Evolutionary conservation across 768 basidiomycete species (phyloP).

Genomic region (Suillus subalutaceus): DNA sequence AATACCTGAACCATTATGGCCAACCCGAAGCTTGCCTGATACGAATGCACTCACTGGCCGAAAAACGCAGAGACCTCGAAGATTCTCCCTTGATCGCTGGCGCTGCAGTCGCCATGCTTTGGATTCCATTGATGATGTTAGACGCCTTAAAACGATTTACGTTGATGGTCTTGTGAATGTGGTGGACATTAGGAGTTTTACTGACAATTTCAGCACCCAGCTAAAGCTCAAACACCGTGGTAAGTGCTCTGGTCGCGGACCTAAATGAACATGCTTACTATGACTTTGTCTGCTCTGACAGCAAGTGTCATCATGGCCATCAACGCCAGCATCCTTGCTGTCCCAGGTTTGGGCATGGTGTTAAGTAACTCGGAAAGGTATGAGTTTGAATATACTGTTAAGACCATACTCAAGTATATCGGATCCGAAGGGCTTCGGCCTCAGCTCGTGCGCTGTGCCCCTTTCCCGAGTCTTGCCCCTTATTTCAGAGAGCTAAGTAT

Average conservation of each 20-base stretch:
- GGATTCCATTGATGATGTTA: background rate
- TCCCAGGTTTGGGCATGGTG: background rate
- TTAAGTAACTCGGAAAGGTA: no score
- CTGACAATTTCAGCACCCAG: background rate
- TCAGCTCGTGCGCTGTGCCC: no score
- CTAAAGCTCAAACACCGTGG: background rate
- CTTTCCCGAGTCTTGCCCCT: no score
- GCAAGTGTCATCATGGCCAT: constrained; percentile 6
- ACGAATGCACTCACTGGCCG: background rate
- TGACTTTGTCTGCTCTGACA: background rate
- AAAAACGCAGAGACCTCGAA: no score
- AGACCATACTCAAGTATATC: no score
- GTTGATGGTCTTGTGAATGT: background rate
- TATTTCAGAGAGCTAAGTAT: no score
- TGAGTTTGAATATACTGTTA: no score
- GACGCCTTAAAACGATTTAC: background rate
- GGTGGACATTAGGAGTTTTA: background rate
- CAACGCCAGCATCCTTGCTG: background rate
- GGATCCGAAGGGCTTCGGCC: no score
- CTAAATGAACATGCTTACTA: background rate
- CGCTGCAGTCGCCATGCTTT: background rate
- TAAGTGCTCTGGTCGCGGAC: background rate
- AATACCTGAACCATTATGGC: background rate
- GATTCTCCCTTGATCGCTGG: background rate
- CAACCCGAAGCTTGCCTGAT: constrained; percentile 6